Evolutionary conservation across 2,329 filamentous ascomycete species (phyloP).

Genomic region (Diaporthe sp.): DNA sequence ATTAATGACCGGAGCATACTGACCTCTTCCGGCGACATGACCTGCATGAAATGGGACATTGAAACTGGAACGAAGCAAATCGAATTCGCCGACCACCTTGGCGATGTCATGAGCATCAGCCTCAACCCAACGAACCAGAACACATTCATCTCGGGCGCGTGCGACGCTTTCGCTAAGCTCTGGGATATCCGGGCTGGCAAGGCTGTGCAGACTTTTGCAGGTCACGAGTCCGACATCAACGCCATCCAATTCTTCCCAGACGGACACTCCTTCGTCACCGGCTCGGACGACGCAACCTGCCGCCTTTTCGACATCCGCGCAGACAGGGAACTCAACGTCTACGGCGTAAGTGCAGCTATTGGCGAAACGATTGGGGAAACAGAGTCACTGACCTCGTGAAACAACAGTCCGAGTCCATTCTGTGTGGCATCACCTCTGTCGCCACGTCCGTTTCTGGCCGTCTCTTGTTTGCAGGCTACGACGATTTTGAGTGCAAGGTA

Average conservation of each 20-base stretch:
- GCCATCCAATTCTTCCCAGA: constrained; percentile 99
- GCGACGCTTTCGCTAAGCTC: constrained; percentile 97
- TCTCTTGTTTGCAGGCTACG: constrained; percentile 95
- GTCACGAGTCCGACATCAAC: constrained; percentile 99
- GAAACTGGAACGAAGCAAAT: constrained; percentile 97
- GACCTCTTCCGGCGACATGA: constrained; percentile 99
- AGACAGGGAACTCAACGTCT: constrained; percentile 80
- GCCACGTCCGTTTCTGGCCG: constrained; percentile 97
- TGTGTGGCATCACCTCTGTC: constrained; percentile 98
- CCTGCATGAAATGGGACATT: constrained; percentile 99
- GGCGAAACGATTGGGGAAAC: neutral
- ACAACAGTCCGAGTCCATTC: constrained; percentile 89
- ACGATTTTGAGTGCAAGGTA: constrained; percentile 99
- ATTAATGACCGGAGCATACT: constrained; percentile 98
- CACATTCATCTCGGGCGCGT: constrained; percentile 98
- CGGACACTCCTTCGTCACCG: constrained; percentile 97
- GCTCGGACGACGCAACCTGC: constrained; percentile 97
- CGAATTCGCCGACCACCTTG: constrained; percentile 97
- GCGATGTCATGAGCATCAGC: constrained; percentile 99
- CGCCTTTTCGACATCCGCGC: constrained; percentile 97
- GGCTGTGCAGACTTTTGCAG: constrained; percentile 97
- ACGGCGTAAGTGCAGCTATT: constrained; percentile 63
- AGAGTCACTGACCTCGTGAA: constrained; percentile 40
- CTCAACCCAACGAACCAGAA: constrained; percentile 99
- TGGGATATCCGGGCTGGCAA: constrained; percentile 99